Base-by-base conservation (phyloP, 805 yeast genomes). In the Sugiyamaella qingdaonensis region DNA sequence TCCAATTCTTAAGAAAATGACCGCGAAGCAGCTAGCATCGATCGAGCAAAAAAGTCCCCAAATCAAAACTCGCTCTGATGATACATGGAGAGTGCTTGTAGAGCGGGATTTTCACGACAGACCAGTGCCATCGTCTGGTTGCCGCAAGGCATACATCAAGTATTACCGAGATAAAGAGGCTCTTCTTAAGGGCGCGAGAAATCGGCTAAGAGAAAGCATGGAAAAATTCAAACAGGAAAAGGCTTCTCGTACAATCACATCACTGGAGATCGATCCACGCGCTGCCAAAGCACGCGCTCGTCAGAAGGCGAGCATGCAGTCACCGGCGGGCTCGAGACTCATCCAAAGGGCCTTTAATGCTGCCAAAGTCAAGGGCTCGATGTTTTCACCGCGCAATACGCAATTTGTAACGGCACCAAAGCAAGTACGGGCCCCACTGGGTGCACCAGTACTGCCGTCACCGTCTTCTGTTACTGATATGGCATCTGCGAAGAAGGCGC, bases 121-220 rank as follows among this genome's bases (percentile, higher is more conserved):
- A 9, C 67, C 62, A 2, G 14, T 64, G 14, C 73, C 73, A 2
- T 41, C 43, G 3, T 32, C 49, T 9, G 37, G 61, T 13, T 67
- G 53, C 56, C 56, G 68, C 7, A 49, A 58, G n/a, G 53, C 66
- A 2, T 73, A 68, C 46, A 35, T 33, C 21, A 49, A 49, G 57
- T 66, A 52, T 49, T 55, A 18, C 54, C 68, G 58, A 55, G 80
- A 74, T 51, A 80, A 75, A 48, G 74, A 78, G 49, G 74, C 73
- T 2, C 79, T 73, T 54, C 58, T 76, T 53, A 74, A 73, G 45
- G 70, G 72, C 10, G 78, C 76, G 48, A 73, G 78, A 49, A 68
- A 68, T 19, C 56, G 73, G 31, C 59, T 69, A 21, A 58, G 65
- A 5, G 58, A 57, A 19, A 62, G 62, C 41, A 67, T 67, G 57